phyloP scores from a whole-genome alignment of 441 rosid genomes.

The Pelargonium myrrhifolium region DNA sequence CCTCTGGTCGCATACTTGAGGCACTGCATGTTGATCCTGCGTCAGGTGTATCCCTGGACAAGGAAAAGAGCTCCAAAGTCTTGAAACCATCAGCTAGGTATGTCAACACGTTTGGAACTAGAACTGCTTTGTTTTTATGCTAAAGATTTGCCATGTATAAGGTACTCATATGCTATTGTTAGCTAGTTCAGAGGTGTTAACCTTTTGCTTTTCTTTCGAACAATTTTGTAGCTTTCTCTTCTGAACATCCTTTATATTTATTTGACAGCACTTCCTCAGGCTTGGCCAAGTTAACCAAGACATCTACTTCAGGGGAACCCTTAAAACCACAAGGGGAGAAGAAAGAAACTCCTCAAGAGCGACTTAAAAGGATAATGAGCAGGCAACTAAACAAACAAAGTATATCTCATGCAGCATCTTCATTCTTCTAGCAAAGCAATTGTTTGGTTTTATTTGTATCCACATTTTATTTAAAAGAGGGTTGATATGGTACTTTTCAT shows the following conservation, averaged over 20 bases:
- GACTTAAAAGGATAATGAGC: conserved; percentile 94
- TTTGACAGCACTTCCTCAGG: conserved; percentile 53
- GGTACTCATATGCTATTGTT: neutral
- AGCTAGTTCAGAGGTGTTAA: neutral
- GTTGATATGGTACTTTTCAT: neutral
- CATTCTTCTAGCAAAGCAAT: neutral
- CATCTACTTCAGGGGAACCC: conserved; percentile 41
- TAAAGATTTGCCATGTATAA: neutral
- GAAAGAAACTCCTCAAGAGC: conserved; percentile 96
- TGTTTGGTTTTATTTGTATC: neutral
- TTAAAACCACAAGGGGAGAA: conserved; percentile 62
- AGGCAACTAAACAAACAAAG: conserved; percentile 85
- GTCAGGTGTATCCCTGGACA: conserved; percentile 73
- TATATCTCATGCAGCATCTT: conserved; percentile 28
- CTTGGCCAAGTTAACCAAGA: conserved; percentile 70
- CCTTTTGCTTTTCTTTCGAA: conserved; percentile 16
- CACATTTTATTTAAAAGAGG: neutral
- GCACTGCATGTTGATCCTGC: conserved; percentile 98
- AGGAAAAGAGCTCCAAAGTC: conserved; percentile 48
- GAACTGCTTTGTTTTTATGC: neutral
- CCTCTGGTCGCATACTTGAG: conserved; percentile 71
- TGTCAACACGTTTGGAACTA: neutral
- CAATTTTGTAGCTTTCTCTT: neutral
- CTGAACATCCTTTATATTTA: neutral
- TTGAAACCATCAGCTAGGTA: conserved; percentile 64